phyloP scores from a whole-genome alignment of 306 rosid species.

The Medicago truncatula region DNA sequence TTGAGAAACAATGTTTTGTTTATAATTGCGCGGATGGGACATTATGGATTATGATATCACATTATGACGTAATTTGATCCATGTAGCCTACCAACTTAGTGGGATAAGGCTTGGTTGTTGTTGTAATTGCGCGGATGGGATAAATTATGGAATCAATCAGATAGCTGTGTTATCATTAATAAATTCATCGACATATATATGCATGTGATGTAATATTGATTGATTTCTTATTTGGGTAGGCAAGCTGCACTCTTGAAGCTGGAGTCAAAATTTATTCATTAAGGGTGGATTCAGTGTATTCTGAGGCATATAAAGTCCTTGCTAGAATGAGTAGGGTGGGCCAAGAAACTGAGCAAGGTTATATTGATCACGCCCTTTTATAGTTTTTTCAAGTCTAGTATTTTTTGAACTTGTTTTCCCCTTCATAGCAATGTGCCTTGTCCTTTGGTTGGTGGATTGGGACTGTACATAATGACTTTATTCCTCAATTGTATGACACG shows the following conservation, averaged over 20 bases:
- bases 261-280: conserved; percentile 89
- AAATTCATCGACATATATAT: conserved; percentile 14
- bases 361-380: conserved; percentile 11
- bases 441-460: conserved; percentile 12
- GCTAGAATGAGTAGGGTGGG: conserved; percentile 93
- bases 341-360: conserved; percentile 80
- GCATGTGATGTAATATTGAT: conserved; percentile 1
- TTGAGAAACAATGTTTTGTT: conserved; percentile 14
- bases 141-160: neutral
- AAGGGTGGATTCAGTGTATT: conserved; percentile 91
- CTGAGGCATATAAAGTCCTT: conserved; percentile 91
- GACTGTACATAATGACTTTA: neutral
- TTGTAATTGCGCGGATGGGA: neutral
- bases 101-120: no score
- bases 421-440: neutral
- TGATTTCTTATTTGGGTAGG: conserved; percentile 54
- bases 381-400: neutral
- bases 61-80: no score
- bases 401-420: neutral
- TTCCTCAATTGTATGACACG: conserved; percentile 7
- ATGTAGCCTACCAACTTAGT: no score
- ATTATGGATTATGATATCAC: no score
- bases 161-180: neutral
- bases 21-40: neutral
- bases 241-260: conserved; percentile 94